phyloP scores from a whole-genome alignment of 352 stramenopile genomes.

The Globisporangium polare region DNA sequence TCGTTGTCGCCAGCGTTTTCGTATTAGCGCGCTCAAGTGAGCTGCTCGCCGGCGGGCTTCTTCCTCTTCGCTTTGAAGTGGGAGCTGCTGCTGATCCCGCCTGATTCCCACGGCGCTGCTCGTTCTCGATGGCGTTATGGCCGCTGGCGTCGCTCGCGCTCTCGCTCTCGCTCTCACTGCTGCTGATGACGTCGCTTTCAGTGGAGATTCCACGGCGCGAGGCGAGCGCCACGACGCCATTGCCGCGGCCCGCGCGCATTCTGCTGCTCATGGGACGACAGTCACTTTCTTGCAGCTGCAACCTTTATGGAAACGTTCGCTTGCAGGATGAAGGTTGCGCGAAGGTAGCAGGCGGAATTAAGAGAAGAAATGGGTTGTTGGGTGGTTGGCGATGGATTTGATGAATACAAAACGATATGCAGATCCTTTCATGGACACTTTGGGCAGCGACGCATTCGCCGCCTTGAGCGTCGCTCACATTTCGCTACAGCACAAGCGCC shows the following conservation, averaged over 20 bases:
- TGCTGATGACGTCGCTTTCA: neutral
- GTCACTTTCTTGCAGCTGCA: neutral
- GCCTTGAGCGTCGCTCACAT: neutral
- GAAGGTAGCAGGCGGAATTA: constrained; percentile 1
- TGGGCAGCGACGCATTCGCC: neutral
- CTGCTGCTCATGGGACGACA: constrained; percentile 9
- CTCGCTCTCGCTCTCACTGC: constrained; percentile 12
- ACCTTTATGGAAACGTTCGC: constrained; percentile 8
- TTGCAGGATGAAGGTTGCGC: neutral
- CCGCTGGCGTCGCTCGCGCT: constrained; percentile 8
- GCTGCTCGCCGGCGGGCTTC: constrained; percentile 4
- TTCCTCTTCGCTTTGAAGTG: constrained; percentile 1
- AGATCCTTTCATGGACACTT: neutral
- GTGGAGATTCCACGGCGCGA: neutral
- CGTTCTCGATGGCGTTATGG: constrained; percentile 10
- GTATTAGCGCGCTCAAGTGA: neutral
- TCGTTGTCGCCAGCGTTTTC: neutral
- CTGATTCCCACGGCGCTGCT: constrained; percentile 6
- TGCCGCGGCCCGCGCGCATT: neutral
- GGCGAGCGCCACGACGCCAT: neutral
- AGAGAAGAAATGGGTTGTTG: neutral
- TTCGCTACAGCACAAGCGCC: neutral
- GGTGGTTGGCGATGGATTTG: neutral
- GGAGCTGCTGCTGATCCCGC: neutral
- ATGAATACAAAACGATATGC: neutral